Evolutionary conservation across 768 basidiomycete species (phyloP), one percentile per base, ranked within the genome.

Genomic region (Leccinum subgranulosum): DNA sequence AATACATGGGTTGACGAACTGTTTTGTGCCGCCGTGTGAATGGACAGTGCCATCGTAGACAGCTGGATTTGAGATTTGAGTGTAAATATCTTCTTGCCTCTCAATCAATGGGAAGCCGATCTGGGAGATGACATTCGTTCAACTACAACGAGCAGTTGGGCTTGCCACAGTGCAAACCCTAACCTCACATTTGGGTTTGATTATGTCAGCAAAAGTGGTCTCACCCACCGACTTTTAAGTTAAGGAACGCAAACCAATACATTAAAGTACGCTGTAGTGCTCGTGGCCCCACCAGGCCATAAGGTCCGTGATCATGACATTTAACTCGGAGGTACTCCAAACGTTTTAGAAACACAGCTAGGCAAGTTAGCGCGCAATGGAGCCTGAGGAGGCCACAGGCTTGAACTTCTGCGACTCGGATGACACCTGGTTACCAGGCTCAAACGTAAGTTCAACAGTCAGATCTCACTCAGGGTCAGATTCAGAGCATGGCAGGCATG

Each of bases 11-110:
- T 15, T 1, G 31, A 62, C 57, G 7, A 19, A 87, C 89, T 81
- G 55, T 87, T 90, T 67, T 86, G 84, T 7, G 87, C 86, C 2
- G 89, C 90, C 31, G 76, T 74, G 58, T 91, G 88, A 12, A 85
- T 74, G 23, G 84, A 60, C 53, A 70, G 53, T 27, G 78, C 70
- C 80, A 83, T 84, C 12, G 29, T 27, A 6, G 7, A 21, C 21
- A 19, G 23, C 41, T 3, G 7, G 9, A 46, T 6, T n/a, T 19
- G 17, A 28, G 3, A 28, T n/a, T 34, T 43, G 27, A 28, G n/a
- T 14, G 8, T n/a, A 21, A 15, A 19, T 31, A 2, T 31, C 14
- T 50, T 49, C 17, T 4, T 21, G 46, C n/a, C 15, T 41, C n/a
- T 41, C n/a, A 41, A 46, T 6, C n/a, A 36, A 39, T 31, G 7